These are phyloP conservation scores for Neonectria sp. DNA, from an alignment of 2,329 filamentous ascomycete species.

Conservation along the genomic window DNA sequence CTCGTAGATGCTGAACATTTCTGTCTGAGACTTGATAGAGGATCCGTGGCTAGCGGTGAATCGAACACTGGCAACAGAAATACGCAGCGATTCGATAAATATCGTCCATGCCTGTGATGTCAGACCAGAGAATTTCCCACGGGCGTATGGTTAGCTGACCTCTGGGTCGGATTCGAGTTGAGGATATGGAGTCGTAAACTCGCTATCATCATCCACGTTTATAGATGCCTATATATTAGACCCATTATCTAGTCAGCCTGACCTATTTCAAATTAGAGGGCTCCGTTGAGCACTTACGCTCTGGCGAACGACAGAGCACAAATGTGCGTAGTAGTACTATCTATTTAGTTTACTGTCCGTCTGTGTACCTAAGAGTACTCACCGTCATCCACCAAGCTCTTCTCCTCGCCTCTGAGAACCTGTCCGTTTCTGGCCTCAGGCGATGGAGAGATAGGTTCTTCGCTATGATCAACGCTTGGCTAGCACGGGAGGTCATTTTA, in stretches of 20 bases:
- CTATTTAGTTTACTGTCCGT: background rate
- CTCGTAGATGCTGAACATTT: background rate
- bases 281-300: background rate
- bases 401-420: background rate
- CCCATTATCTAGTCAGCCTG: background rate
- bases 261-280: background rate
- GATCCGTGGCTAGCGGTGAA: background rate
- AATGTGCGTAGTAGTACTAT: constrained; percentile 1
- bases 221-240: background rate
- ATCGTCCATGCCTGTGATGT: background rate
- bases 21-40: background rate
- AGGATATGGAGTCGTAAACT: constrained; percentile 1
- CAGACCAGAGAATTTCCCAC: background rate
- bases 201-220: background rate
- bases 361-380: background rate
- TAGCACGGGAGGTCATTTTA: background rate
- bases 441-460: constrained; percentile 3
- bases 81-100: background rate
- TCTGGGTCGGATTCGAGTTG: background rate
- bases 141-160: background rate
- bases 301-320: constrained; percentile 1
- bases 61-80: background rate
- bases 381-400: constrained; percentile 1
- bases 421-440: constrained; percentile 2
- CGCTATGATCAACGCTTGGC: background rate